Percentiles rank a stretch among this genome's conserved stretches.
phyloP scores from a whole-genome alignment of 73 alveolate species.

The Paramecium caudatum region DNA sequence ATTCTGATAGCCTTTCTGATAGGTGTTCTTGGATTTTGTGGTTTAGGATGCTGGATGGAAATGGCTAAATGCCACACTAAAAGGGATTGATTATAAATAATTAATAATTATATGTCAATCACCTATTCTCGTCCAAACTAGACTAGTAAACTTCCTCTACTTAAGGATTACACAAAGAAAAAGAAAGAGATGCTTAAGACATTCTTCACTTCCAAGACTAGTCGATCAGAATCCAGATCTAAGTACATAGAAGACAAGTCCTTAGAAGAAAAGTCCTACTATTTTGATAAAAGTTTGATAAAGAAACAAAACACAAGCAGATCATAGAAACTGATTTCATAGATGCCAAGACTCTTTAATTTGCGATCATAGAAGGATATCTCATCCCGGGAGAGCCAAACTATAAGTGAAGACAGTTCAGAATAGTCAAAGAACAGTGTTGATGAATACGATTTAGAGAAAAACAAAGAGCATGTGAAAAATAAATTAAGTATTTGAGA shows the following conservation, averaged over 20 bases:
- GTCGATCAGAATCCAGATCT: constrained; percentile 28
- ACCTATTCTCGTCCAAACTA: not conserved
- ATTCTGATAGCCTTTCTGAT: not conserved
- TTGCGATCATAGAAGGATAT: not conserved
- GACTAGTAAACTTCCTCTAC: constrained; percentile 5
- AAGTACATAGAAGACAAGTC: not conserved
- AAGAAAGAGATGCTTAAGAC: constrained; percentile 32
- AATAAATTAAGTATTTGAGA: constrained; percentile 38
- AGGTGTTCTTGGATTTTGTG: constrained; percentile 45
- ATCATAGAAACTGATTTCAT: constrained; percentile 5
- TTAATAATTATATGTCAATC: not conserved
- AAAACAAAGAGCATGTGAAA: constrained; percentile 32
- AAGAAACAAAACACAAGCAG: not conserved
- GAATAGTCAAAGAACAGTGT: constrained; percentile 14
- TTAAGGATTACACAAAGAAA: constrained; percentile 10
- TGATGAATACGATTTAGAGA: not conserved
- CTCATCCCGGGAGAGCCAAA: not conserved
- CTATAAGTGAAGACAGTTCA: constrained; percentile 36
- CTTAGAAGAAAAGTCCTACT: not conserved
- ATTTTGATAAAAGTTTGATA: constrained; percentile 28
- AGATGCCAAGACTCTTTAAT: not conserved
- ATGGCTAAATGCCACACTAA: constrained; percentile 52
- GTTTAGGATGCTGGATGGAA: constrained; percentile 58
- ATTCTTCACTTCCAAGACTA: constrained; percentile 17
- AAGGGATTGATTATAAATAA: too few species aligned